Evolutionary conservation across 148 eudicot genomes (phyloP).

Genomic region (Camellia sinensis): DNA sequence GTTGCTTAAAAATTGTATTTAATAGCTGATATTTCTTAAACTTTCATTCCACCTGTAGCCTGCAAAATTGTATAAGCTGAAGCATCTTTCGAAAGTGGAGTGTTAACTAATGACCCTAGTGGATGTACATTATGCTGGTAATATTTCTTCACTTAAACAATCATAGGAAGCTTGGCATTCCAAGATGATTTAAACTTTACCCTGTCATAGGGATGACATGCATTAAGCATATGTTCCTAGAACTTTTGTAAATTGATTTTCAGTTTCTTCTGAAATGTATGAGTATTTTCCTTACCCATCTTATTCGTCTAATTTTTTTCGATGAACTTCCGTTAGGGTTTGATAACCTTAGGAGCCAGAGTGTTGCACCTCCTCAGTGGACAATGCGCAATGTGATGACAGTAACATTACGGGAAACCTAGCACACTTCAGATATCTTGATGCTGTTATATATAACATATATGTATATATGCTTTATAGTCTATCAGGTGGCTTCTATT

Average conservation of each 20-base stretch:
- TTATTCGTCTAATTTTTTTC: slow-evolving; percentile 10
- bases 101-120: slow-evolving; percentile 78
- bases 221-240: background rate
- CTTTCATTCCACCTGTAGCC: slow-evolving; percentile 46
- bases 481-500: background rate
- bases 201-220: background rate
- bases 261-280: background rate
- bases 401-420: slow-evolving; percentile 34
- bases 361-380: slow-evolving; percentile 95
- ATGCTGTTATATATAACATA: background rate
- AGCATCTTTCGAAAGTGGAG: slow-evolving; percentile 89
- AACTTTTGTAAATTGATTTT: background rate
- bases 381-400: slow-evolving; percentile 98
- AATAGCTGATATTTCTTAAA: background rate
- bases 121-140: slow-evolving; percentile 93
- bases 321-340: slow-evolving; percentile 57
- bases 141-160: slow-evolving; percentile 14
- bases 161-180: background rate
- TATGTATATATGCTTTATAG: background rate
- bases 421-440: background rate
- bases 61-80: slow-evolving; percentile 87
- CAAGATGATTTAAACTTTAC: background rate
- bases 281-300: background rate
- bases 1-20: background rate
- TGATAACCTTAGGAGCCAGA: slow-evolving; percentile 96